Evolutionary conservation across 2,329 filamentous ascomycete genomes (phyloP).

Genomic region (Cytospora paraplurivora): DNA sequence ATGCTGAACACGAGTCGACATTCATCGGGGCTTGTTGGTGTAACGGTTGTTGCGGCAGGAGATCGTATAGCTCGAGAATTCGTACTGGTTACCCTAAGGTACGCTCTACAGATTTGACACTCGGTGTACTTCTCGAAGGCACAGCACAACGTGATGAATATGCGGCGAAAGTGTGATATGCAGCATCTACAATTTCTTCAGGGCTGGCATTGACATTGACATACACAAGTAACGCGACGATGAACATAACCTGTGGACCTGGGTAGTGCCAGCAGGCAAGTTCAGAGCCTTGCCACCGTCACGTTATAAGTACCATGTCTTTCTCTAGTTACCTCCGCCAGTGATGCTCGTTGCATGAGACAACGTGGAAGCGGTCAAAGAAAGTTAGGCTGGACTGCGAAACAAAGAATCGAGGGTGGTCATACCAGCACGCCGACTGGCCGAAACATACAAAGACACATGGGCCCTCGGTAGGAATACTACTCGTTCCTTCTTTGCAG

Average conservation of each 20-base stretch:
- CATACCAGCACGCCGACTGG: neutral
- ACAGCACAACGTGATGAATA: neutral
- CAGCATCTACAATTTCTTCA: too few species aligned
- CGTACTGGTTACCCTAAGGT: conserved; percentile 7
- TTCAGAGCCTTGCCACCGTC: neutral
- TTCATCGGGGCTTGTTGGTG: neutral
- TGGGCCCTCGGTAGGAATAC: neutral
- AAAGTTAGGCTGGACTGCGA: neutral
- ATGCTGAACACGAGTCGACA: conserved; percentile 5
- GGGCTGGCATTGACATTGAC: too few species aligned
- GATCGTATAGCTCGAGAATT: neutral
- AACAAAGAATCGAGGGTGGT: neutral
- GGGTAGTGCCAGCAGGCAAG: neutral
- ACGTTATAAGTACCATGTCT: neutral
- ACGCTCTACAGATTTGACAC: conserved; percentile 4
- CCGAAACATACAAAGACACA: neutral
- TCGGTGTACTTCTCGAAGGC: conserved; percentile 5
- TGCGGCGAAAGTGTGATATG: neutral
- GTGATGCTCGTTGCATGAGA: neutral
- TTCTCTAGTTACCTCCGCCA: neutral
- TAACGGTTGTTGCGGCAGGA: conserved; percentile 4
- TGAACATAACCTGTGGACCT: neutral
- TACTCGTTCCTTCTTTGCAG: neutral
- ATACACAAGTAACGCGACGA: too few species aligned
- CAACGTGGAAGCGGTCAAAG: neutral